Percentiles rank a stretch among this genome's conserved stretches.
These are phyloP conservation scores for Trypanosoma platydactyli DNA, from an alignment of 208 protist species.

Conservation along the genomic window DNA sequence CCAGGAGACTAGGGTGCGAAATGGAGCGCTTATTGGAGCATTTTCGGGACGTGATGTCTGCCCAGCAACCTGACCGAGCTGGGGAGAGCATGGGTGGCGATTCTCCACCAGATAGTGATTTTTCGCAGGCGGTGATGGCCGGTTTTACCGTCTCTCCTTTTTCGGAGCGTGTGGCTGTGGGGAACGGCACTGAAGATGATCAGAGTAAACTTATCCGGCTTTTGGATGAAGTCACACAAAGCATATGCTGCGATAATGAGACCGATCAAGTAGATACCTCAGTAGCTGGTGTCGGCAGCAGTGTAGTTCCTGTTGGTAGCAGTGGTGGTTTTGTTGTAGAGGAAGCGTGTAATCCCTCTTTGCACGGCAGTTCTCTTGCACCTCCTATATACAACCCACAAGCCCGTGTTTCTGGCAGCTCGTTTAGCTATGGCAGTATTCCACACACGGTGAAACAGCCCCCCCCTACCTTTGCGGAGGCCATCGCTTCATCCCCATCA, in stretches of 20 bases:
- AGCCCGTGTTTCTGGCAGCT: conserved; percentile 32
- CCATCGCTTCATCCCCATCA: conserved; percentile 48
- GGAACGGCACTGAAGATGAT: conserved; percentile 34
- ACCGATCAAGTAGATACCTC: neutral
- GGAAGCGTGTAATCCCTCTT: conserved; percentile 29
- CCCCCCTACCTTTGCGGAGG: conserved; percentile 74
- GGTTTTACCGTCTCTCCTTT: conserved; percentile 24
- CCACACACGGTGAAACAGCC: conserved; percentile 34
- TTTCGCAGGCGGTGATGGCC: neutral
- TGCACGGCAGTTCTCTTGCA: conserved; percentile 20
- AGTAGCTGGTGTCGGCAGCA: too few relatives aligned
- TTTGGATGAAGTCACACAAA: conserved; percentile 45
- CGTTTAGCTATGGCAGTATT: conserved; percentile 28
- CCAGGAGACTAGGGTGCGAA: too few relatives aligned
- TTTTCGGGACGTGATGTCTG: conserved; percentile 22
- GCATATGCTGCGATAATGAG: neutral
- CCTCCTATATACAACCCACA: conserved; percentile 27
- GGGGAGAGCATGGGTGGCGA: neutral
- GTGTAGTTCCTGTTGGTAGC: too few relatives aligned
- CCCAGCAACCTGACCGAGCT: neutral
- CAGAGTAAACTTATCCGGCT: conserved; percentile 42
- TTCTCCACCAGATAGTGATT: neutral
- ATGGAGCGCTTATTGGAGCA: conserved; percentile 22
- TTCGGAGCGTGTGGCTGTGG: conserved; percentile 13
- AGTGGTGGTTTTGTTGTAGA: conserved; percentile 53